These are phyloP conservation scores for Lathyrus aphaca DNA, from an alignment of 306 rosid species.

Conservation along the genomic window DNA sequence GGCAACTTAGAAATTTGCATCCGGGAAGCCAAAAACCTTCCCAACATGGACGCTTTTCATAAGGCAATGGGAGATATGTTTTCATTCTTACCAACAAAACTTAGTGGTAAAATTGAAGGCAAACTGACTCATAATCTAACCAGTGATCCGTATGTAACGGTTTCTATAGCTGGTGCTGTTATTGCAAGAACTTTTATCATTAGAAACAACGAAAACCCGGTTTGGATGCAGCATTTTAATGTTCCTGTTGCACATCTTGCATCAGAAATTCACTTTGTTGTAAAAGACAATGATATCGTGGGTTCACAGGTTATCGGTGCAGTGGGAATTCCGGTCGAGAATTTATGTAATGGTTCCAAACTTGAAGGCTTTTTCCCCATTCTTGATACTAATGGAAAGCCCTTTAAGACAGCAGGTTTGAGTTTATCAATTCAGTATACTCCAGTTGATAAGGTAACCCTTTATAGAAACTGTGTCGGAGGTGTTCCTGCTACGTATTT, in stretches of 20 bases:
- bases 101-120: conserved; percentile 45
- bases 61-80: conserved; percentile 58
- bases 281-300: conserved; percentile 72
- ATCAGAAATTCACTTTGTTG: conserved; percentile 73
- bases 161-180: conserved; percentile 65
- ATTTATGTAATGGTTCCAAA: conserved; percentile 44
- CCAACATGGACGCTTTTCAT: conserved; percentile 76
- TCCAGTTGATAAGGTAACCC: conserved; percentile 50
- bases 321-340: conserved; percentile 72
- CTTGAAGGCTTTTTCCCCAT: conserved; percentile 73
- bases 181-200: conserved; percentile 84
- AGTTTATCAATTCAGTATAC: conserved; percentile 70
- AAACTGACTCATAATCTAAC: conserved; percentile 44
- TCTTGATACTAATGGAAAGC: conserved; percentile 56
- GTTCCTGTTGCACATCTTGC: conserved; percentile 82
- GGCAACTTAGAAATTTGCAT: conserved; percentile 71
- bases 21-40: conserved; percentile 68
- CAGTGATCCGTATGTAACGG: conserved; percentile 84
- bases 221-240: conserved; percentile 82
- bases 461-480: conserved; percentile 53
- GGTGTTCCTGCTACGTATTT: conserved; percentile 80
- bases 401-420: conserved; percentile 64
- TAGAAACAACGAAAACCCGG: conserved; percentile 68
- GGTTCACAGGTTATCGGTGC: conserved; percentile 79
- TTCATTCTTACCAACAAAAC: conserved; percentile 44